These are phyloP conservation scores for Erodium trifolium DNA, from an alignment of 441 rosid genomes.

Conservation along the genomic window DNA sequence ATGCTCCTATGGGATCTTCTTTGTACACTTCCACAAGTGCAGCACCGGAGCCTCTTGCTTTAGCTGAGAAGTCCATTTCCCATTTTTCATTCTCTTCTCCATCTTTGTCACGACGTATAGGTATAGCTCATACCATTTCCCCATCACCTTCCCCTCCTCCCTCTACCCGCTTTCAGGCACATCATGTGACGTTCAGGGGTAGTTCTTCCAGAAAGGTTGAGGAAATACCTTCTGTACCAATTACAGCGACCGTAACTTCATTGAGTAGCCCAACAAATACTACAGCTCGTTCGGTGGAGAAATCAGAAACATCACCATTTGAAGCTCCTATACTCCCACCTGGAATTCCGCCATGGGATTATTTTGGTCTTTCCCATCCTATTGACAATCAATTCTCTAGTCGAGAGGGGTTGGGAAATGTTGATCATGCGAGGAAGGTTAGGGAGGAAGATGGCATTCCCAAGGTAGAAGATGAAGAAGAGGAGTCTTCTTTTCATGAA, in stretches of 20 bases:
- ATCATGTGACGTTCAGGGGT: slow-evolving; percentile 63
- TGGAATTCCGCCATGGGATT: slow-evolving; percentile 79
- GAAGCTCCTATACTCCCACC: slow-evolving; percentile 46
- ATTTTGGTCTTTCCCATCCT: slow-evolving; percentile 63
- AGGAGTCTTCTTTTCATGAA: slow-evolving; percentile 42
- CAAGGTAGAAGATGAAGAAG: slow-evolving; percentile 64
- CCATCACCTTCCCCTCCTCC: slow-evolving; percentile 50
- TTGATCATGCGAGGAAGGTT: slow-evolving; percentile 39
- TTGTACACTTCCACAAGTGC: slow-evolving; percentile 65
- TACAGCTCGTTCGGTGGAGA: slow-evolving; percentile 14
- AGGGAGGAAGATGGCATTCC: slow-evolving; percentile 58
- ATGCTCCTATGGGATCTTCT: slow-evolving; percentile 60
- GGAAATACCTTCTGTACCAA: slow-evolving; percentile 53
- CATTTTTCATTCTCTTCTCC: slow-evolving; percentile 64
- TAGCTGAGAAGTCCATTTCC: slow-evolving; percentile 57
- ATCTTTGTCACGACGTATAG: slow-evolving; percentile 38
- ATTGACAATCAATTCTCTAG: slow-evolving; percentile 48
- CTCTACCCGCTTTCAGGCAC: slow-evolving; percentile 44
- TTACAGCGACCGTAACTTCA: slow-evolving; percentile 29
- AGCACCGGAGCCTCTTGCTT: slow-evolving; percentile 63
- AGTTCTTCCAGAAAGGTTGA: slow-evolving; percentile 55
- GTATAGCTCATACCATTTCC: slow-evolving; percentile 39
- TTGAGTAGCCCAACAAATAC: too few species aligned
- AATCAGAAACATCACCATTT: slow-evolving; percentile 18
- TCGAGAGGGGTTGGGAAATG: slow-evolving; percentile 41